phyloP scores from a whole-genome alignment of 2,329 filamentous ascomycete genomes.

The Geosmithia putterillii region DNA sequence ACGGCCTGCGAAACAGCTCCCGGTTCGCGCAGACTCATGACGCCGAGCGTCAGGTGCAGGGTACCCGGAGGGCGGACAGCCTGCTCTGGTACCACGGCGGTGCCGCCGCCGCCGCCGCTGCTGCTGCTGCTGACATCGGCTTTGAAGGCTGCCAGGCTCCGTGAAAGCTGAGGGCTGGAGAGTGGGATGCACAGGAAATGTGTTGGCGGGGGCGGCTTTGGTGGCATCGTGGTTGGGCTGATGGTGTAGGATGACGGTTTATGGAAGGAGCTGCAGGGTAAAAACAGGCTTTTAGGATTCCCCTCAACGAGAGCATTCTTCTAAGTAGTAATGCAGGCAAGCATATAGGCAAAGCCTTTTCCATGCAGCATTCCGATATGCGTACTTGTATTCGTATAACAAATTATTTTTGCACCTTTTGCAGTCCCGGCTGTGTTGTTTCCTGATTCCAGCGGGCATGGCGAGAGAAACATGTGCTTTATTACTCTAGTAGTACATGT shows the following conservation, averaged over 20 bases:
- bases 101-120: slow-evolving; percentile 8
- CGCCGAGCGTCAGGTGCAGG: slow-evolving; percentile 75
- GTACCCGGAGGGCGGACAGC: slow-evolving; percentile 70
- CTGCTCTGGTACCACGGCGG: slow-evolving; percentile 39
- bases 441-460: too few species aligned
- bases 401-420: too few species aligned
- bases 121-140: slow-evolving; percentile 30
- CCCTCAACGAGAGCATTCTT: too few species aligned
- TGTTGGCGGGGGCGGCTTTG: slow-evolving; percentile 34
- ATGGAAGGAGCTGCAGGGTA: too few species aligned
- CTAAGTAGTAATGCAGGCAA: too few species aligned
- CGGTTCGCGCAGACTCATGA: slow-evolving; percentile 58
- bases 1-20: slow-evolving; percentile 26
- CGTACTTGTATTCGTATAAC: too few species aligned
- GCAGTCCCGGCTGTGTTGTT: too few species aligned
- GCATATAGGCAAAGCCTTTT: too few species aligned
- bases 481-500: too few species aligned
- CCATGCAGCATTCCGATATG: too few species aligned
- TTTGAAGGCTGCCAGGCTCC: slow-evolving; percentile 48
- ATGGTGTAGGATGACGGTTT: background rate
- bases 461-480: too few species aligned
- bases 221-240: background rate
- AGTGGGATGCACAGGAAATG: slow-evolving; percentile 73
- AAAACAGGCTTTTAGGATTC: too few species aligned
- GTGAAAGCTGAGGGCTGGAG: slow-evolving; percentile 51